A percentile compares a stretch with the other conserved stretches of the same genome.
Conservation (phyloP, 352 stramenopile species). For the Thraustochytrium sp. region DNA sequence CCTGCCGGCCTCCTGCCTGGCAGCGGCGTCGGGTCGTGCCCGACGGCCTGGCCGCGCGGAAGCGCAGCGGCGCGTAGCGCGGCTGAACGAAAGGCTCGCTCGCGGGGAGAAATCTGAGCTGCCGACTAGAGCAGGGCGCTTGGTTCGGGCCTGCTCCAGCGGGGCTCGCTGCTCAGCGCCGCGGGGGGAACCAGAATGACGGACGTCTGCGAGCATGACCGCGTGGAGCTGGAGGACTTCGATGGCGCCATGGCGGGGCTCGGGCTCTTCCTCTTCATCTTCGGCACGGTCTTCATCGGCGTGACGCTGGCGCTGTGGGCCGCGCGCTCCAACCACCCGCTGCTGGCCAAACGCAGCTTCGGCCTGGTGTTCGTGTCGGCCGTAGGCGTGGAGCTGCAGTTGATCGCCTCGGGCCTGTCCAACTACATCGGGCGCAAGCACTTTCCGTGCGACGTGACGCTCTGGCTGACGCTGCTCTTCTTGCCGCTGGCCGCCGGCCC, state of each 20-base stretch:
- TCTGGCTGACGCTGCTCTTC: constrained; percentile 9
- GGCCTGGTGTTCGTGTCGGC: not conserved
- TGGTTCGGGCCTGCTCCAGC: too few relatives aligned
- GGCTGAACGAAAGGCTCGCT: too few relatives aligned
- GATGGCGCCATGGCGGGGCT: not conserved
- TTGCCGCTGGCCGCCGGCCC: not conserved
- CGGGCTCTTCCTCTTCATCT: not conserved
- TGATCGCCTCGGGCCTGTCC: not conserved
- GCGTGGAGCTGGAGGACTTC: too few relatives aligned
- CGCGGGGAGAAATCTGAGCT: too few relatives aligned
- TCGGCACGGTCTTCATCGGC: not conserved
- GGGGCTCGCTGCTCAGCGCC: too few relatives aligned
- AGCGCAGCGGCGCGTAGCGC: too few relatives aligned
- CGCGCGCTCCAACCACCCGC: not conserved
- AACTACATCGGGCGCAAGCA: not conserved
- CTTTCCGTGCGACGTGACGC: not conserved
- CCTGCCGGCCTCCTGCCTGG: too few relatives aligned
- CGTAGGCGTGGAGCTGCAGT: not conserved
- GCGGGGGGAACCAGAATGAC: too few relatives aligned
- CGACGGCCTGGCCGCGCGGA: too few relatives aligned
- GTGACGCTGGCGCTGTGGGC: not conserved
- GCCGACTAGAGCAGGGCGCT: too few relatives aligned
- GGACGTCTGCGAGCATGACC: too few relatives aligned
- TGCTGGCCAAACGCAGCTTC: constrained; percentile 3
- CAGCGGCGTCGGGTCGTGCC: too few relatives aligned